Base-by-base conservation (phyloP, 495 filamentous ascomycete genomes). In the Hypoxylon fuscum region DNA sequence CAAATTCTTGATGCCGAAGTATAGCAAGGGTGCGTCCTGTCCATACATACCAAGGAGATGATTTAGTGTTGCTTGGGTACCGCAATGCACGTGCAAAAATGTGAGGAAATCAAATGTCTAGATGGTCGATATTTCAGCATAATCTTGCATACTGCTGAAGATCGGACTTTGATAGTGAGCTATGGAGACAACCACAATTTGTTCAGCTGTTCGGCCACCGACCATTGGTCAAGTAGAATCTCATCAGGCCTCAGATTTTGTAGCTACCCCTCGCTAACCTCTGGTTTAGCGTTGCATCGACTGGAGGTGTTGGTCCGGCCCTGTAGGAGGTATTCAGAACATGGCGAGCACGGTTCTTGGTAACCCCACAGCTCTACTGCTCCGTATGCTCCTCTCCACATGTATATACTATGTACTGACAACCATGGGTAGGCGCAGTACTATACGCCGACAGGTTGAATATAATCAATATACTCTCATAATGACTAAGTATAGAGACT, bases 231-330 rank as follows among this genome's bases (percentile, higher is more conserved):
- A 37, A 12, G 7, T 1, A 51, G 17, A 15, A 45, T 59, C 32
- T 18, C 42, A 44, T 53, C 32, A 21, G 29, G 3, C 15, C 23
- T 11, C 15, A 38, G 35, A 11, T 5, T 22, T 22, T 10, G 14
- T 1, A 50, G 55, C 27, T 52, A 55, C 58, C 58, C 58, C 49
- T 55, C 58, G 57, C 38, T 55, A 22, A 27, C 31, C 40, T 60
- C 40, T 22, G 38, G 62, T n/a, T 12, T 66, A 66, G 51, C 45
- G 62, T 66, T 53, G 32, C 51, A 66, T 66, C 20, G 34, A 23
- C 55, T 66, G 62, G 62, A 66, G 62, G 25, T 57, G 34, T 55
- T 66, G 62, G 62, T 66, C 62, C 62, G 62, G 51, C n/a, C 31
- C 41, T 56, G 51, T 58, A 32, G 46, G n/a, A n/a, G n/a, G n/a